phyloP scores from a whole-genome alignment of 1,284 basidiomycete species.

The Sanghuangporus sanghuang region DNA sequence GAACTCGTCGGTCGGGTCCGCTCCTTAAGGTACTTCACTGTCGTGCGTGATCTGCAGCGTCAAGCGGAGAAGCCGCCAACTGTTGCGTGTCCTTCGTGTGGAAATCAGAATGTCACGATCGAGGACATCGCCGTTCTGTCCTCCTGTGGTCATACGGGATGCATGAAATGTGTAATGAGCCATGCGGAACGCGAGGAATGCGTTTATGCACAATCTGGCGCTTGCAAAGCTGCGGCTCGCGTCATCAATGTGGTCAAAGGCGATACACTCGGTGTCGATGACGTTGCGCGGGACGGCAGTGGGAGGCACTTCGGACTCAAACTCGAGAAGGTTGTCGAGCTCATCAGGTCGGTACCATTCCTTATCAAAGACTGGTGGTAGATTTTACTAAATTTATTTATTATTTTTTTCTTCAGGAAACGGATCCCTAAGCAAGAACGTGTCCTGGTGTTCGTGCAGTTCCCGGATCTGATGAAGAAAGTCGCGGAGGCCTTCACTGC shows the following conservation, averaged over 20 bases:
- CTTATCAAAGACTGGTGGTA: not conserved
- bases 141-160: slow-evolving; percentile 87
- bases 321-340: slow-evolving; percentile 75
- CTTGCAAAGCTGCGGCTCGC: slow-evolving; percentile 70
- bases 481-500: slow-evolving; percentile 76
- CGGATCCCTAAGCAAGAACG: slow-evolving; percentile 72
- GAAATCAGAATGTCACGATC: slow-evolving; percentile 49
- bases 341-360: slow-evolving; percentile 65
- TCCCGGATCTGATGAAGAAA: slow-evolving; percentile 88
- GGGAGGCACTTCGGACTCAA: slow-evolving; percentile 88
- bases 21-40: slow-evolving; percentile 85
- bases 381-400: not conserved
- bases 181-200: slow-evolving; percentile 79
- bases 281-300: slow-evolving; percentile 60
- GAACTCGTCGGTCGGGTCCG: slow-evolving; percentile 86
- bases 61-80: slow-evolving; percentile 52
- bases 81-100: slow-evolving; percentile 61
- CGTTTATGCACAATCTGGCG: slow-evolving; percentile 60
- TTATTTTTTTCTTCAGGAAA: slow-evolving; percentile 37
- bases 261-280: slow-evolving; percentile 79
- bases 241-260: slow-evolving; percentile 80
- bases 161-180: slow-evolving; percentile 63
- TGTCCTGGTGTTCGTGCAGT: slow-evolving; percentile 90
- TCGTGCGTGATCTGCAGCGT: slow-evolving; percentile 83
- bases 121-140: slow-evolving; percentile 79